Conservation (phyloP, 148 eudicot genomes). For the Amaranthus cruentus region DNA sequence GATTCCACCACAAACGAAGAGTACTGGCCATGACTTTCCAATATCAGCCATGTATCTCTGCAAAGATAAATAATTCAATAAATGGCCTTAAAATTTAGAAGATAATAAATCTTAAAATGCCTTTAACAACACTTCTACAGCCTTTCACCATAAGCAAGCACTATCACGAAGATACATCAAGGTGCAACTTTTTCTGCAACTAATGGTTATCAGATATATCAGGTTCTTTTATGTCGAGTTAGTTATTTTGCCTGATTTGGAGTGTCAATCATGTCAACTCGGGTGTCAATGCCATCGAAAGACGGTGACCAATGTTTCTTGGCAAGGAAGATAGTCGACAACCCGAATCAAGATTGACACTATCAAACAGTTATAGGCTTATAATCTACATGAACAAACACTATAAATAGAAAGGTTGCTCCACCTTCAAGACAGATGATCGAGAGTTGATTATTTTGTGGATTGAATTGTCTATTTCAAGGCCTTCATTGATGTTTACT, state of each 20-base stretch:
- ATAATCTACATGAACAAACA: neutral
- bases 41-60: slow-evolving; percentile 98
- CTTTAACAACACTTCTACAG: neutral
- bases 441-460: slow-evolving; percentile 74
- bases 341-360: too few species aligned
- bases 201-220: neutral
- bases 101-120: neutral
- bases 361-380: too few species aligned
- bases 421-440: slow-evolving; percentile 84
- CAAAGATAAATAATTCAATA: slow-evolving; percentile 20
- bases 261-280: neutral
- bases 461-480: slow-evolving; percentile 72
- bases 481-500: slow-evolving; percentile 58
- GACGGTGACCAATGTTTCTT: too few species aligned
- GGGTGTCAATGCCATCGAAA: neutral
- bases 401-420: slow-evolving; percentile 4
- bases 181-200: neutral
- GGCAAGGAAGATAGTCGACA: too few species aligned
- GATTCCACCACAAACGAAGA: slow-evolving; percentile 91
- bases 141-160: neutral
- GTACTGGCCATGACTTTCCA: slow-evolving; percentile 88
- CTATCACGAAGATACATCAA: neutral
- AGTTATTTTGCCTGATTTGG: neutral
- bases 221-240: neutral
- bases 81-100: neutral